Evolutionary conservation across 2,329 filamentous ascomycete species (phyloP), one percentile per base, ranked within the genome.

Genomic region (Sporothrix globosa): DNA sequence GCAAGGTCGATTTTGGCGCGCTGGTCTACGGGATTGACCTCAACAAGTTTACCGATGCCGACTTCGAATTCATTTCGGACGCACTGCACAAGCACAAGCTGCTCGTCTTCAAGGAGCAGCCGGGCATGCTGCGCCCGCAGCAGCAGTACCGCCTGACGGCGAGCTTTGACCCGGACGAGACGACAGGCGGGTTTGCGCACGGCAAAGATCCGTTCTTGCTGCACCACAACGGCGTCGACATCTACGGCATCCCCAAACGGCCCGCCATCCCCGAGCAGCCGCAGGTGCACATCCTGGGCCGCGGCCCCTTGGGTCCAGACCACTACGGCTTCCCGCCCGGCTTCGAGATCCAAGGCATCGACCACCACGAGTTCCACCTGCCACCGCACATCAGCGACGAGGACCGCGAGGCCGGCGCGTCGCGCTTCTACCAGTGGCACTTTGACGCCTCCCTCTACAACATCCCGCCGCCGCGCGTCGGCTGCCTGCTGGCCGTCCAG

Each of bases 81-180:
- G 77, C 78, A 1, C 75, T 80, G 19, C 76, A 79, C 70, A 77
- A 72, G 50, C 74, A 80, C 72, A 80, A 79, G 72, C 72, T 80
- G 21, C 75, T 79, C 21, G 76, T 80, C n/a, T 80, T 80, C 74
- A 80, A 80, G 74, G 77, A 77, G 69, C 78, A 80, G 73, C 78
- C 77, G 0, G 54, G 75, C 54, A 80, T 80, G 78, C 75, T 80
- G 9, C 71, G 48, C 14, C 78, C 79, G 0, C 74, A 79, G 71
- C 76, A 79, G 30, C 78, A 80, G 69, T 80, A 80, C 71, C 73
- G 74, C 17, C 73, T 81, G 24, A 80, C 79, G 6, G 65, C 65
- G 61, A 75, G 77, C 60, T 78, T 80, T 48, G 79, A 80, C 70
- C 79, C 78, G 0, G 75, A 78, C 0, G 75, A 78, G 77, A 79